Percentiles rank a stretch among this genome's conserved stretches.
Evolutionary conservation across 2,329 filamentous ascomycete species (phyloP).

Genomic region (Cytospora schulzeri): DNA sequence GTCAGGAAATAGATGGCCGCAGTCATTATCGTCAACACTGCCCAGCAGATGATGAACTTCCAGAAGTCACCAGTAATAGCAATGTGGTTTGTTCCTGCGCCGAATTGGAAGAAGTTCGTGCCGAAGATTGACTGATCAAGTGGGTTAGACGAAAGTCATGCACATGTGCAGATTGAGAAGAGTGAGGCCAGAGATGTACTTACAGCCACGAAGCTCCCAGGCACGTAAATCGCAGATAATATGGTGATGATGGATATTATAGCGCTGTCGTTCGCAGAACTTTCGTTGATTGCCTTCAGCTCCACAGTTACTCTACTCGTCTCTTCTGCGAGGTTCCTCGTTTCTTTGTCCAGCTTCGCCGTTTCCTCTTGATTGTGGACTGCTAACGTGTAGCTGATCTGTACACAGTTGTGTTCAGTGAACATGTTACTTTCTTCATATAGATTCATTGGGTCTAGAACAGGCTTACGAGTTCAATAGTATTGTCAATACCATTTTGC

Average conservation of each 20-base stretch:
- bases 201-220: slow-evolving; percentile 33
- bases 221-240: slow-evolving; percentile 33
- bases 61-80: not conserved
- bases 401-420: not conserved
- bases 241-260: slow-evolving; percentile 34
- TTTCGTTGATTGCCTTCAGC: slow-evolving; percentile 31
- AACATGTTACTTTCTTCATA: not conserved
- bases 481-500: slow-evolving; percentile 24
- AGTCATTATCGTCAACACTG: not conserved
- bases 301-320: slow-evolving; percentile 29
- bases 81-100: not conserved
- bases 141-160: not conserved
- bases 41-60: slow-evolving; percentile 3
- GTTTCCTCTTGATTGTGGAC: slow-evolving; percentile 24
- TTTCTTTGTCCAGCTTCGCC: slow-evolving; percentile 24
- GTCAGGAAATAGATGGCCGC: not conserved
- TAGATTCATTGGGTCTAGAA: not conserved
- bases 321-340: slow-evolving; percentile 27
- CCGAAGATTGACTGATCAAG: not conserved
- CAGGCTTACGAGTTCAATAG: slow-evolving; percentile 24
- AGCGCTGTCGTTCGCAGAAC: slow-evolving; percentile 32
- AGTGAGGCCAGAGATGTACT: slow-evolving; percentile 5
- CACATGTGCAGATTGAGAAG: too few species aligned
- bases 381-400: slow-evolving; percentile 26
- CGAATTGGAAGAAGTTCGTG: not conserved